Conservation (phyloP, 495 filamentous ascomycete genomes). For the Trypethelium eluteriae region DNA sequence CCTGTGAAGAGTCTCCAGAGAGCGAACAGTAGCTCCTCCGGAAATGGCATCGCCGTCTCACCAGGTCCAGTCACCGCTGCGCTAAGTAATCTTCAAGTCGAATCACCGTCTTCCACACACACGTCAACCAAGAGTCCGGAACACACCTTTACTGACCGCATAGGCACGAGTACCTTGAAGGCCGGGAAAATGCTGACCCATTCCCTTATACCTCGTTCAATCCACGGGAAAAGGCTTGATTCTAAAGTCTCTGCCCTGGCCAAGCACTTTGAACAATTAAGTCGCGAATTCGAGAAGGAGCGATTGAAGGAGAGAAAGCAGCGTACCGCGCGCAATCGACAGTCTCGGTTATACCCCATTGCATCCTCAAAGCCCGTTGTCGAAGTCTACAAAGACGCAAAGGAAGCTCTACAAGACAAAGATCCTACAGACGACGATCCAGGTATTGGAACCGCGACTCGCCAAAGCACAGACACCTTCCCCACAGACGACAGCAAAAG, state of each 20-base stretch:
- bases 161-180: constrained; percentile 17
- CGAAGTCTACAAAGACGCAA: constrained; percentile 86
- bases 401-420: constrained; percentile 82
- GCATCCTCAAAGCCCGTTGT: constrained; percentile 93
- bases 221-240: constrained; percentile 56
- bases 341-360: constrained; percentile 76
- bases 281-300: constrained; percentile 94
- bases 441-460: constrained; percentile 30
- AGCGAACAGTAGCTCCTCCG: constrained; percentile 8
- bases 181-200: constrained; percentile 20
- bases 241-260: constrained; percentile 79
- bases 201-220: constrained; percentile 83
- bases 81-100: constrained; percentile 2
- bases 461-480: constrained; percentile 26
- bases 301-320: constrained; percentile 75
- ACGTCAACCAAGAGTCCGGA: neutral
- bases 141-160: constrained; percentile 4
- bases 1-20: constrained; percentile 12
- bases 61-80: constrained; percentile 10
- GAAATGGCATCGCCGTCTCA: neutral
- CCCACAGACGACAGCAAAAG: constrained; percentile 27
- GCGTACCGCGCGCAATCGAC: constrained; percentile 69
- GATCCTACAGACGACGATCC: constrained; percentile 63
- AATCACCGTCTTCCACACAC: neutral
- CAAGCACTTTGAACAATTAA: constrained; percentile 92